Base-by-base conservation (phyloP, 371 early-diverging fungal genomes). In the Entomophthora muscae region DNA sequence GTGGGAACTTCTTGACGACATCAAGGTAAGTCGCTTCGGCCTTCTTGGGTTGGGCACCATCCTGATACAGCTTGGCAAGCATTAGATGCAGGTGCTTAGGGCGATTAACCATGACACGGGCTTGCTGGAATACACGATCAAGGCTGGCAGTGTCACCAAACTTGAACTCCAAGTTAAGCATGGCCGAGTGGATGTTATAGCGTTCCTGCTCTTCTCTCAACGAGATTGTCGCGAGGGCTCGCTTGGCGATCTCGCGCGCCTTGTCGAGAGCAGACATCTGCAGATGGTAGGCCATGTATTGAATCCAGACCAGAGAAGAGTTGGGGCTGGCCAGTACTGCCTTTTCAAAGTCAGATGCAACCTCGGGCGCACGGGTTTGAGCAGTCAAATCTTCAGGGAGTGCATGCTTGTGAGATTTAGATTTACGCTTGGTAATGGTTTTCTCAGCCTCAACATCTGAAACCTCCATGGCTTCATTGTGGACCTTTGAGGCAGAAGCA, bases 231-330 rank as follows among this genome's bases (percentile, higher is more conserved):
- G 86, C 88, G 64, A 98, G 73, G 1, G 95, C 98, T 53, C 93
- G 84, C 68, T 95, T 89, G 56, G 88, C 95, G 61, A 96, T 83
- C 58, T 82, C 82, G 32, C 97, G 88, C 3, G 97, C 97, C 67
- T 89, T 90, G 26, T 77, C 85, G 52, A 96, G 81, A 70, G 94
- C 92, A 1, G 89, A 86, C 64, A 93, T 73, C 64, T 93, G 83
- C 2, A 95, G 76, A 65, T 90, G 90, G 77, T 88, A 90, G 2
- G 96, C 93, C 97, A 98, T 98, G 70, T 90, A 98, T 73, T 94
- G 90, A 69, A 98, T 89, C 98, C 98, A 98, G 62, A 96, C 66
- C 77, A 82, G 91, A 17, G 96, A 96, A 32, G 88, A 86, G 77
- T 93, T 90, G 68, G 98, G 98, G 28, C 93, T 91, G 7, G 90